Base-by-base conservation (phyloP, 2,329 filamentous ascomycete species). In the Clathrospora elynae region DNA sequence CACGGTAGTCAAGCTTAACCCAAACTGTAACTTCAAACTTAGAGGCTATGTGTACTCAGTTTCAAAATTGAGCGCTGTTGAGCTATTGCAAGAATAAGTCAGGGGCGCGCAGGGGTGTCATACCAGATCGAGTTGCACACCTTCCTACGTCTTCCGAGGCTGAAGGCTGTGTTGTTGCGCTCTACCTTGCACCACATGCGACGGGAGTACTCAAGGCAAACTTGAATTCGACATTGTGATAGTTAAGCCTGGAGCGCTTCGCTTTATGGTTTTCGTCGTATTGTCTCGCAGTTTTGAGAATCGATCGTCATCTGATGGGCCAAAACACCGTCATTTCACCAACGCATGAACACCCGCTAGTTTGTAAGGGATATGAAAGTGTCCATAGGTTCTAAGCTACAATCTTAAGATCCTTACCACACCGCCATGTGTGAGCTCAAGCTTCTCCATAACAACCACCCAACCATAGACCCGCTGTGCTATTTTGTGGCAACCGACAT, bases 401-500 rank as follows among this genome's bases (percentile, higher is more conserved):
- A 67, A 59, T 65, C 64, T 66, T 68, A 66, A 60, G 56, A 62
- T 64, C 59, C 59, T 45, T 57, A 57, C 55, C 58, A 61, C 59
- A 62, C 51, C 53, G 51, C 40, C 59, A 59, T 53, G 52, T 49
- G 48, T 48, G 53, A 64, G 56, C 57, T 59, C 63, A 68, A 69
- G 57, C 61, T 65, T 59, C 57, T 57, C 61, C 59, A 64, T 60
- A 67, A 64, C 50, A 61, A 64, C 60, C 64, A 61, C 63, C 66
- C 61, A 67, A 68, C 54, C 59, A 54, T 57, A 62, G 54, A 56
- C 64, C 57, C 62, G 59, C 61, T 62, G 62, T 52, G 59, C 66
- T 65, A 59, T 68, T 70, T 70, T 70, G 61, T 67, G 61, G 66
- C 63, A 64, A 65, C 54, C 61, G 53, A 62, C 51, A 65, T 64